Percentiles rank a stretch among this genome's conserved stretches.
Conservation (phyloP, 2,329 filamentous ascomycete species). For the Microthyrium microscopicum region DNA sequence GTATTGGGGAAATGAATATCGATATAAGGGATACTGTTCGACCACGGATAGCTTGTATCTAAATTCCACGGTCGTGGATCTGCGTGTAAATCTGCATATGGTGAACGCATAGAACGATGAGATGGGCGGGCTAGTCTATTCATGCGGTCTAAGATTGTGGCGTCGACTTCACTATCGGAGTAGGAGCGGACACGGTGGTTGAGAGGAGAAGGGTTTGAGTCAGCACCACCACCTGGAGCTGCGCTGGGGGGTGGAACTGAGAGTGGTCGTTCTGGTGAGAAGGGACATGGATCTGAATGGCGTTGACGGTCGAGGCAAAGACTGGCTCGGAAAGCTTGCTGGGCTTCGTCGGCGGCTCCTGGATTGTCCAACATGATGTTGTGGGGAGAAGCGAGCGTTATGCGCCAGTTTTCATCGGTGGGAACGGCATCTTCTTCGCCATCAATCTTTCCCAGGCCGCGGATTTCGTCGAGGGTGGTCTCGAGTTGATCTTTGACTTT, state of each 20-base stretch:
- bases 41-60: conserved; percentile 11
- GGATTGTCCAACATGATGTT: background rate
- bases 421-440: too few relatives aligned
- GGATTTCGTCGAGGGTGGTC: conserved; percentile 14
- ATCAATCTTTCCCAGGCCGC: conserved; percentile 6
- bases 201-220: too few relatives aligned
- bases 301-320: too few relatives aligned
- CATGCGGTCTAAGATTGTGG: background rate
- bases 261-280: too few relatives aligned
- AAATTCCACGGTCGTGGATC: conserved; percentile 10
- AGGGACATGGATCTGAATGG: too few relatives aligned
- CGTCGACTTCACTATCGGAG: conserved; percentile 2
- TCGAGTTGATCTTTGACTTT: too few relatives aligned
- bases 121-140: conserved; percentile 10
- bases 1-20: conserved; percentile 10
- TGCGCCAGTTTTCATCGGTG: too few relatives aligned
- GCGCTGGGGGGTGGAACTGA: too few relatives aligned
- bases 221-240: too few relatives aligned
- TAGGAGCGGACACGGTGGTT: background rate
- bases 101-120: conserved; percentile 13
- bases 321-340: background rate
- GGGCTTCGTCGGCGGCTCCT: background rate
- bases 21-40: conserved; percentile 6
- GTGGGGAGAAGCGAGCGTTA: too few relatives aligned
- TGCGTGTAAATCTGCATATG: conserved; percentile 4